Evolutionary conservation across 2,329 filamentous ascomycete genomes (phyloP).

Genomic region (Gnomoniopsis smithogilvyi): DNA sequence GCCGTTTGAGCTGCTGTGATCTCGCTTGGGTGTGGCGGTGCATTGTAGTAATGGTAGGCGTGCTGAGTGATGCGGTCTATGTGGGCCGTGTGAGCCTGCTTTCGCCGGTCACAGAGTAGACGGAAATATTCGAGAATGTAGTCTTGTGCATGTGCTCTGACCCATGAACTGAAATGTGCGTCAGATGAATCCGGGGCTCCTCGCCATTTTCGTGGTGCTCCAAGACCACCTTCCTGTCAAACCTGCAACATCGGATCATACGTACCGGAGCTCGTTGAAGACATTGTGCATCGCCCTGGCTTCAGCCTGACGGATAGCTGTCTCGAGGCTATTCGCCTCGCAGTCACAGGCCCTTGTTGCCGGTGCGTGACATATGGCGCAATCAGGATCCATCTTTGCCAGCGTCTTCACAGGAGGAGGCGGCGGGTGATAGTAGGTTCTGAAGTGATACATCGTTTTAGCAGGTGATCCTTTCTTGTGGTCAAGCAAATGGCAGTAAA

Average conservation of each 20-base stretch:
- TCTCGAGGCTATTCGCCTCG: constrained; percentile 62
- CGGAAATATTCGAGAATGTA: constrained; percentile 66
- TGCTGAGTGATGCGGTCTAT: constrained; percentile 54
- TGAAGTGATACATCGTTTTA: constrained; percentile 19
- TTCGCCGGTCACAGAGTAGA: constrained; percentile 58
- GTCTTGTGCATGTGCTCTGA: constrained; percentile 62
- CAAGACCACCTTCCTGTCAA: not conserved
- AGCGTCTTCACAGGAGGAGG: constrained; percentile 47
- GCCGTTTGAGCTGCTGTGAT: constrained; percentile 62
- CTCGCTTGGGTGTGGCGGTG: constrained; percentile 57
- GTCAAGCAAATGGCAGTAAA: constrained; percentile 24
- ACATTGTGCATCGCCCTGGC: constrained; percentile 60
- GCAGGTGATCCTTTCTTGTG: constrained; percentile 25
- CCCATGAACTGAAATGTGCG: constrained; percentile 51
- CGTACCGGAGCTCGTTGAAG: constrained; percentile 62
- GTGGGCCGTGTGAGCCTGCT: constrained; percentile 52
- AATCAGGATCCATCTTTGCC: constrained; percentile 67
- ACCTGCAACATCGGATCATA: not conserved
- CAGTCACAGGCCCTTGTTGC: constrained; percentile 60
- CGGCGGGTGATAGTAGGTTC: constrained; percentile 14
- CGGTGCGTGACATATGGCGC: constrained; percentile 62
- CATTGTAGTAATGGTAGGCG: constrained; percentile 55
- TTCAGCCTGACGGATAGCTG: constrained; percentile 62
- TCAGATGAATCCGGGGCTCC: not conserved
- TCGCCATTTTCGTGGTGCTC: not conserved